A percentile compares a stretch with the other conserved stretches of the same genome.
phyloP scores from a whole-genome alignment of 768 basidiomycete species.

The Gyrodon lividus region DNA sequence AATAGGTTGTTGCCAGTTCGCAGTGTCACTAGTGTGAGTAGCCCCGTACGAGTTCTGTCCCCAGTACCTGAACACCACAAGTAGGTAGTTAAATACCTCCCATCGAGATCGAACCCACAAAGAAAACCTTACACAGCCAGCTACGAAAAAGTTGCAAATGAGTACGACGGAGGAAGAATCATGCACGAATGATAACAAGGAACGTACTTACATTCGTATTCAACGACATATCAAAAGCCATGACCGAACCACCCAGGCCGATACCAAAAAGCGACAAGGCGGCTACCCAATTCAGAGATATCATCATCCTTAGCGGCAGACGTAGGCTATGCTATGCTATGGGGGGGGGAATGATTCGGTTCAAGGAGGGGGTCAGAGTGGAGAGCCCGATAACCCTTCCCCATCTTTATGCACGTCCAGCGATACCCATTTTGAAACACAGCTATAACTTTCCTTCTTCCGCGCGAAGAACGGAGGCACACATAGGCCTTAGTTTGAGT shows the following conservation, averaged over 20 bases:
- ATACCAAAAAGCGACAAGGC: conserved; percentile 5
- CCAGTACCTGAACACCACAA: conserved; percentile 27
- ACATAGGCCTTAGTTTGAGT: not conserved
- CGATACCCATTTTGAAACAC: conserved; percentile 13
- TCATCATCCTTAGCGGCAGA: conserved; percentile 5
- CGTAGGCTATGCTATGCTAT: too few species aligned
- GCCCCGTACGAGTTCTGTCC: conserved; percentile 39
- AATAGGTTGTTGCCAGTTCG: conserved; percentile 31
- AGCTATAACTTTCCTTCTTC: conserved; percentile 11
- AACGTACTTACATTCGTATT: conserved; percentile 24
- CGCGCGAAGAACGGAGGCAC: conserved; percentile 2
- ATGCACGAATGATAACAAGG: not conserved
- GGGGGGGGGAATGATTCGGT: not conserved
- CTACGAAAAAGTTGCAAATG: conserved; percentile 7
- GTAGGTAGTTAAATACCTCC: not conserved
- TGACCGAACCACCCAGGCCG: conserved; percentile 10
- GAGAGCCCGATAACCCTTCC: not conserved
- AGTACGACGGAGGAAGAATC: not conserved
- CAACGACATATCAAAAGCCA: conserved; percentile 26
- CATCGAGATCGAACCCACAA: not conserved
- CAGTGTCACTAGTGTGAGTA: conserved; percentile 18
- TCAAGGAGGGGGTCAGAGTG: not conserved
- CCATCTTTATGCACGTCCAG: conserved; percentile 14
- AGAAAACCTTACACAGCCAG: conserved; percentile 23
- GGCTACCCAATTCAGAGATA: conserved; percentile 4